phyloP scores from a whole-genome alignment of 31 red algal genomes.

The Odonthalia washingtoniensis region DNA sequence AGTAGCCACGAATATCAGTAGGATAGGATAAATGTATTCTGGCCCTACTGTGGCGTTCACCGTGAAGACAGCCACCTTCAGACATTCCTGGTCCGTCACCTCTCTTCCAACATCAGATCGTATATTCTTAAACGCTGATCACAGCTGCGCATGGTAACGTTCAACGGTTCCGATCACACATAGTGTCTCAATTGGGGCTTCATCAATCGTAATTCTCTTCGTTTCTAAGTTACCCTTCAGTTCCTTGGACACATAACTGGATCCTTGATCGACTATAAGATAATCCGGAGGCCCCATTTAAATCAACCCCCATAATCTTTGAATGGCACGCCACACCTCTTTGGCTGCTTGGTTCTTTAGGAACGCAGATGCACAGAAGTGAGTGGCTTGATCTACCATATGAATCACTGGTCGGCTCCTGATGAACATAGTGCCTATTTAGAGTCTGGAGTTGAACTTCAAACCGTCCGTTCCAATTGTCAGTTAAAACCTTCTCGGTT shows the following conservation, averaged over 20 bases:
- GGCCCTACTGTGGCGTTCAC: slow-evolving; percentile 52
- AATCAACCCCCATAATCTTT: not conserved
- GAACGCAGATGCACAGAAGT: slow-evolving; percentile 12
- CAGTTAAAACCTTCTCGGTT: slow-evolving; percentile 24
- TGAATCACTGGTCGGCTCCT: not conserved
- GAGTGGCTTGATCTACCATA: not conserved
- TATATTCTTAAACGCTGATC: slow-evolving; percentile 20
- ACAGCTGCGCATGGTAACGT: slow-evolving; percentile 41
- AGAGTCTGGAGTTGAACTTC: slow-evolving; percentile 10
- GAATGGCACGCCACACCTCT: slow-evolving; percentile 20
- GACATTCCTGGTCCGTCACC: not conserved
- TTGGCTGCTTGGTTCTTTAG: not conserved
- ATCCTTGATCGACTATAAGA: slow-evolving; percentile 25
- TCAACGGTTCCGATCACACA: slow-evolving; percentile 27
- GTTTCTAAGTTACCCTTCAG: not conserved
- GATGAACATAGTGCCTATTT: slow-evolving; percentile 9
- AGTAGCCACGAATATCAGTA: slow-evolving; percentile 28
- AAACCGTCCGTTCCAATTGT: slow-evolving; percentile 29
- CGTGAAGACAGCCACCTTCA: slow-evolving; percentile 26
- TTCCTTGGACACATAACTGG: slow-evolving; percentile 15
- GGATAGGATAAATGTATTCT: slow-evolving; percentile 11
- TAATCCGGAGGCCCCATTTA: slow-evolving; percentile 25
- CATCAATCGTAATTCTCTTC: not conserved
- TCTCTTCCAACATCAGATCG: not conserved
- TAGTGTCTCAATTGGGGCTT: slow-evolving; percentile 28